These are phyloP conservation scores for Adansonia madagascariensis DNA, from an alignment of 441 rosid genomes.

Conservation along the genomic window DNA sequence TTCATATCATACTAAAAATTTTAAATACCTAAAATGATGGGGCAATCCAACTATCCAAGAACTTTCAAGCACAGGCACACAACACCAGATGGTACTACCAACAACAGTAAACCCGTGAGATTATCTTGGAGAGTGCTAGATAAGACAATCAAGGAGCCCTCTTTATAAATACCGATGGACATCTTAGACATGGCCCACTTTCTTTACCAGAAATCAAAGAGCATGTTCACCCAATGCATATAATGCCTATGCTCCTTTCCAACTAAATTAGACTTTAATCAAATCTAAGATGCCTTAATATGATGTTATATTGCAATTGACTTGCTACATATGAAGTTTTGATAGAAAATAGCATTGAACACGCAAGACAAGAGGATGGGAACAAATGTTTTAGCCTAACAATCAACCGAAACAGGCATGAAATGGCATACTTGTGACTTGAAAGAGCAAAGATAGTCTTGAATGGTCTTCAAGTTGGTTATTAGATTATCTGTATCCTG, in stretches of 20 bases:
- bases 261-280: not conserved
- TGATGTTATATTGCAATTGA: not conserved
- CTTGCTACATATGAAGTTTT: not conserved
- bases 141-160: not conserved
- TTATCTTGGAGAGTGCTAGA: conserved; percentile 5
- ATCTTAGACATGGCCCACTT: not conserved
- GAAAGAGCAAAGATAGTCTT: conserved; percentile 90
- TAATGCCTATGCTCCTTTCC: not conserved
- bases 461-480: conserved; percentile 78
- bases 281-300: conserved; percentile 1
- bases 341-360: not conserved
- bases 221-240: not conserved
- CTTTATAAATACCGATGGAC: conserved; percentile 14
- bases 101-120: conserved; percentile 1
- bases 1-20: not conserved
- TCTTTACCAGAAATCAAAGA: conserved; percentile 8
- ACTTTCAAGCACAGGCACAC: not conserved
- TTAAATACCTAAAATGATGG: not conserved
- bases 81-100: not conserved
- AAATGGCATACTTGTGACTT: conserved; percentile 63
- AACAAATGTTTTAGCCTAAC: conserved; percentile 13
- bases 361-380: not conserved
- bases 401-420: conserved; percentile 28
- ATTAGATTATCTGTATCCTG: conserved; percentile 83
- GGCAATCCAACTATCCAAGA: conserved; percentile 6